Evolutionary conservation across 371 early-diverging fungal genomes (phyloP).

Genomic region (Syncephalastrum racemosum): DNA sequence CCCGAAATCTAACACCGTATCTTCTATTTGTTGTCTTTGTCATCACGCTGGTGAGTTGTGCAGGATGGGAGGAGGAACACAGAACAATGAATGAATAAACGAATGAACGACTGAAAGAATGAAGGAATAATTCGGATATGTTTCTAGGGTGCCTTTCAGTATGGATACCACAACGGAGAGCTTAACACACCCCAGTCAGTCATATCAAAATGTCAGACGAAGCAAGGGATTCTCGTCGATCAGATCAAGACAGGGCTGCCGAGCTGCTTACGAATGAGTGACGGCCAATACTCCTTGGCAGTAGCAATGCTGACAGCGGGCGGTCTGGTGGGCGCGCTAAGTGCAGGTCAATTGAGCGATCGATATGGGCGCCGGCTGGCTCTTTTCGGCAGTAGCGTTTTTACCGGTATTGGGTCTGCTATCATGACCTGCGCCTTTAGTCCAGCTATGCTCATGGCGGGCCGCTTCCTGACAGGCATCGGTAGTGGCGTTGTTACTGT

Average conservation of each 20-base stretch:
- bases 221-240: constrained; percentile 9
- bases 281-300: constrained; percentile 67
- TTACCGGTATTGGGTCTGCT: constrained; percentile 64
- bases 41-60: constrained; percentile 33
- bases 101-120: background rate
- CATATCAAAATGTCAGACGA: constrained; percentile 60
- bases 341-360: constrained; percentile 70
- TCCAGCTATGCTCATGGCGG: constrained; percentile 57
- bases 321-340: constrained; percentile 82
- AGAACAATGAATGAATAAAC: background rate
- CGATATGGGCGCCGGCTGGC: constrained; percentile 73
- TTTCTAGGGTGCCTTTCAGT: constrained; percentile 67
- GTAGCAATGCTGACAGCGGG: constrained; percentile 76
- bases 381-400: constrained; percentile 64
- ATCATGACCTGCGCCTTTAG: constrained; percentile 62
- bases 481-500: constrained; percentile 84
- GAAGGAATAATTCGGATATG: background rate
- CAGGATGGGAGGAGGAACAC: background rate
- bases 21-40: constrained; percentile 39
- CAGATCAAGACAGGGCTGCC: constrained; percentile 45
- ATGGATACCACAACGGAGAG: constrained; percentile 83
- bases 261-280: constrained; percentile 81
- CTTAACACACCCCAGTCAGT: constrained; percentile 75
- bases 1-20: constrained; percentile 23
- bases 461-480: constrained; percentile 84